Evolutionary conservation across 768 basidiomycete species (phyloP).

Genomic region (Coprinopsis sp.): DNA sequence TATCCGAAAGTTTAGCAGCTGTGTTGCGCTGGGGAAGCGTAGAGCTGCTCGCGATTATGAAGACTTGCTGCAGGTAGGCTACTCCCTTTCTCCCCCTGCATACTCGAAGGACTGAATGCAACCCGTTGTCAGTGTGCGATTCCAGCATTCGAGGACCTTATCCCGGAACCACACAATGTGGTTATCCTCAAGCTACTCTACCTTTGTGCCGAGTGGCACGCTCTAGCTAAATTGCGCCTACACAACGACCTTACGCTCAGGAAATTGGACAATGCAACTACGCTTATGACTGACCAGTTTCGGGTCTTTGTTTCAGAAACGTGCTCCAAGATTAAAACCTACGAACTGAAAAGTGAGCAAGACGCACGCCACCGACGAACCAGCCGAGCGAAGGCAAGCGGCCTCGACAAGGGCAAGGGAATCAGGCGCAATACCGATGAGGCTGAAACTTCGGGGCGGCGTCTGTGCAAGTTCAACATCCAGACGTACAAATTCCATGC

Average conservation of each 20-base stretch:
- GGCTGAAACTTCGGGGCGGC: background rate
- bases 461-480: slow-evolving; percentile 20
- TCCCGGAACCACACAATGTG: slow-evolving; percentile 19
- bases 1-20: slow-evolving; percentile 24
- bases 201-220: slow-evolving; percentile 28
- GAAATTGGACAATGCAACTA: slow-evolving; percentile 21
- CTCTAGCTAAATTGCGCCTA: slow-evolving; percentile 27
- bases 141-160: slow-evolving; percentile 32
- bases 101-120: background rate
- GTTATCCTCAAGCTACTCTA: slow-evolving; percentile 23
- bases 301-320: slow-evolving; percentile 26
- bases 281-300: slow-evolving; percentile 22
- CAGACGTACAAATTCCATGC: slow-evolving; percentile 35
- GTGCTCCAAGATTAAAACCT: slow-evolving; percentile 22
- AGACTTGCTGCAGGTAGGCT: slow-evolving; percentile 32
- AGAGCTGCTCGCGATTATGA: slow-evolving; percentile 32
- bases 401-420: background rate
- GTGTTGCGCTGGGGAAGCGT: slow-evolving; percentile 29
- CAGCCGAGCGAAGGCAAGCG: background rate
- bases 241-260: slow-evolving; percentile 24
- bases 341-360: slow-evolving; percentile 35
- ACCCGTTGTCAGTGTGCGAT: slow-evolving; percentile 26
- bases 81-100: background rate
- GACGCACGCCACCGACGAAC: slow-evolving; percentile 21
- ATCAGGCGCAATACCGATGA: background rate